Evolutionary conservation across 164 flowering plant genomes (phyloP).

Genomic region (Chloranthus sessilifolius): DNA sequence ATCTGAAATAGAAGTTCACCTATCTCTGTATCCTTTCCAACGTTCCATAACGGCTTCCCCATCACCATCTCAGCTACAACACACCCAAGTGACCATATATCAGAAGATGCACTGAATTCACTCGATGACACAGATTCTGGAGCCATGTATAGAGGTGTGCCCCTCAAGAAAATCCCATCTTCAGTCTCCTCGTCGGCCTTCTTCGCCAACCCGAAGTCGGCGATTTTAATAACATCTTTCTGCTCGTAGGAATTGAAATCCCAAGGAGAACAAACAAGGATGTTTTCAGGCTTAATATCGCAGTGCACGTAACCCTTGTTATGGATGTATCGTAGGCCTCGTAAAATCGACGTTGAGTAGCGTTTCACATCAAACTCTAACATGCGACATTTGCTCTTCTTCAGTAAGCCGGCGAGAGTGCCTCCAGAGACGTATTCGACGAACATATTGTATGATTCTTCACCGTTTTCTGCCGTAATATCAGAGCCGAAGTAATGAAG

Average conservation of each 20-base stretch:
- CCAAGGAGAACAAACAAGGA: slow-evolving; percentile 26
- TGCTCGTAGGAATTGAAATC: too few species aligned
- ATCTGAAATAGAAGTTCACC: slow-evolving; percentile 26
- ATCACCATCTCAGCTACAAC: slow-evolving; percentile 51
- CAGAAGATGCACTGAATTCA: slow-evolving; percentile 31
- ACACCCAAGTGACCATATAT: slow-evolving; percentile 66
- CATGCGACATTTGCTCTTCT: slow-evolving; percentile 24
- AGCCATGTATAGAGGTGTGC: slow-evolving; percentile 59
- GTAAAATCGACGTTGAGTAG: slow-evolving; percentile 35
- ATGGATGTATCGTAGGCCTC: slow-evolving; percentile 46
- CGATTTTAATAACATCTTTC: slow-evolving; percentile 66
- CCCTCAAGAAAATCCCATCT: too few species aligned
- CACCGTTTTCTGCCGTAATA: slow-evolving; percentile 30
- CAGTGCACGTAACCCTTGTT: slow-evolving; percentile 64
- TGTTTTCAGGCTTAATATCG: slow-evolving; percentile 68
- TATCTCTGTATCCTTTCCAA: slow-evolving; percentile 9
- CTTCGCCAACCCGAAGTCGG: slow-evolving; percentile 80
- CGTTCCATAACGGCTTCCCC: slow-evolving; percentile 42
- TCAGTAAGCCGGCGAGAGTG: slow-evolving; percentile 37
- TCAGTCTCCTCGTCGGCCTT: slow-evolving; percentile 6
- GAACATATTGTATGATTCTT: slow-evolving; percentile 38
- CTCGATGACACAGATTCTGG: slow-evolving; percentile 40
- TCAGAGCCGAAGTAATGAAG: slow-evolving; percentile 44
- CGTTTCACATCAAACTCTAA: slow-evolving; percentile 33
- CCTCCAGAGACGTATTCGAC: slow-evolving; percentile 61